Evolutionary conservation across 2,329 filamentous ascomycete genomes (phyloP).

Genomic region (Ramularia collo-cygni): DNA sequence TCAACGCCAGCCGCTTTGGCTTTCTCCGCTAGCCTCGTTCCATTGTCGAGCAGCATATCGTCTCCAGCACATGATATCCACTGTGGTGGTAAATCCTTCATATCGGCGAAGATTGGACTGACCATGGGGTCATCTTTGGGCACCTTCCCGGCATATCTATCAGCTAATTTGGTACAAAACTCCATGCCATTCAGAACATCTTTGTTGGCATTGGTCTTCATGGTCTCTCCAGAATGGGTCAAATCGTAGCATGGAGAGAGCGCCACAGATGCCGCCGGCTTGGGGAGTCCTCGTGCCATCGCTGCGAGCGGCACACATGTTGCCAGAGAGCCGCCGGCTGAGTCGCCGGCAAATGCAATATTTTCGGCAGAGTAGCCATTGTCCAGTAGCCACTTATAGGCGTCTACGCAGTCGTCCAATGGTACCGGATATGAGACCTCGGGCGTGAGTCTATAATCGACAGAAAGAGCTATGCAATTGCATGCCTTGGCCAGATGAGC

Average conservation of each 20-base stretch:
- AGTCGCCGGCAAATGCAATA: conserved; percentile 22
- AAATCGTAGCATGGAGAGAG: conserved; percentile 24
- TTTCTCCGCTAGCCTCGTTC: conserved; percentile 43
- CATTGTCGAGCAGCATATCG: conserved; percentile 48
- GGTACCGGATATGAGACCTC: conserved; percentile 51
- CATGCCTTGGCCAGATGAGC: conserved; percentile 39
- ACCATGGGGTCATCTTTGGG: conserved; percentile 14
- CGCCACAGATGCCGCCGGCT: conserved; percentile 18
- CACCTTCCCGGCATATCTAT: conserved; percentile 11
- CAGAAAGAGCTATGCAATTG: conserved; percentile 44
- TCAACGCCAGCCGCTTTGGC: conserved; percentile 40
- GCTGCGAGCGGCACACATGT: conserved; percentile 20
- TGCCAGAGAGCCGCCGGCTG: conserved; percentile 22
- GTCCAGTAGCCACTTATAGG: conserved; percentile 47
- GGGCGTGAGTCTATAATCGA: conserved; percentile 54
- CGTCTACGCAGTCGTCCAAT: conserved; percentile 51
- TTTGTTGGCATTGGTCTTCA: conserved; percentile 16
- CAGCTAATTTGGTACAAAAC: conserved; percentile 15
- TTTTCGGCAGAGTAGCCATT: conserved; percentile 30
- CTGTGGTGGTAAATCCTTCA: conserved; percentile 36
- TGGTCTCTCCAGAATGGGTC: conserved; percentile 9
- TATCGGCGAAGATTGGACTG: conserved; percentile 17
- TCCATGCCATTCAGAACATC: conserved; percentile 19
- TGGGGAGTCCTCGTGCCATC: conserved; percentile 13
- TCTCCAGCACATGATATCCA: conserved; percentile 48